Conservation (phyloP, 345 rosid genomes). For the Citrus maxima region DNA sequence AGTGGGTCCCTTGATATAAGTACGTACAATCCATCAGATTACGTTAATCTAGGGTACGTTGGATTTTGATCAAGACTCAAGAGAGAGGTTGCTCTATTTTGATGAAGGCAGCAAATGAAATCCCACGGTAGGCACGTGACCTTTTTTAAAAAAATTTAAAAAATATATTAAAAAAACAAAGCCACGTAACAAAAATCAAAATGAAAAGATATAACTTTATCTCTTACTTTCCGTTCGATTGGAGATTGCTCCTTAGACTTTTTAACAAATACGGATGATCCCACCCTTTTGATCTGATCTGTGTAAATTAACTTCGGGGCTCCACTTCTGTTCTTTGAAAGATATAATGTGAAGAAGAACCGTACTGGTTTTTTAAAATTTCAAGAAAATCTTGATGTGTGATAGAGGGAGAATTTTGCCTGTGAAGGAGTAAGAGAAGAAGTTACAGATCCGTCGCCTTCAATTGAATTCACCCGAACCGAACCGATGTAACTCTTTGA, state of each 20-base stretch:
- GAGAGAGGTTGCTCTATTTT: no score
- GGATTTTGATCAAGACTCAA: not conserved
- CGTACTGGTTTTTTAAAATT: slow-evolving; percentile 9
- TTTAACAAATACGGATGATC: slow-evolving; percentile 1
- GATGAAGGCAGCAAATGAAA: not conserved
- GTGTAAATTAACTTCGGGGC: slow-evolving; percentile 13
- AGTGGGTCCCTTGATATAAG: slow-evolving; percentile 20
- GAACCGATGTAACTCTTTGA: slow-evolving; percentile 4
- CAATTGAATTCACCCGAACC: slow-evolving; percentile 25
- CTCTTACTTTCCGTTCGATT: slow-evolving; percentile 1
- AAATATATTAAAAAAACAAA: not conserved
- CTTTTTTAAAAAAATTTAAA: no score
- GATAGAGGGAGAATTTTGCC: not conserved
- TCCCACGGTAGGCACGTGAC: not conserved
- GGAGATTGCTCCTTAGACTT: slow-evolving; percentile 15
- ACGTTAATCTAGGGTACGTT: not conserved
- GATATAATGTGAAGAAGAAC: not conserved
- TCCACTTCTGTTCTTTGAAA: slow-evolving; percentile 18
- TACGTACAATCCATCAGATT: not conserved
- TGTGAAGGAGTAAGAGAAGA: not conserved
- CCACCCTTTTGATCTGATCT: not conserved
- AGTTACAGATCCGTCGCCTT: slow-evolving; percentile 20
- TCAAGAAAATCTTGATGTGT: not conserved
- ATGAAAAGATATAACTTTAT: not conserved
- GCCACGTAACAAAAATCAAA: not conserved